A percentile compares a stretch with the other conserved stretches of the same genome.
Evolutionary conservation across 305 asterid species (phyloP).

Genomic region (Fraxinus sp.): DNA sequence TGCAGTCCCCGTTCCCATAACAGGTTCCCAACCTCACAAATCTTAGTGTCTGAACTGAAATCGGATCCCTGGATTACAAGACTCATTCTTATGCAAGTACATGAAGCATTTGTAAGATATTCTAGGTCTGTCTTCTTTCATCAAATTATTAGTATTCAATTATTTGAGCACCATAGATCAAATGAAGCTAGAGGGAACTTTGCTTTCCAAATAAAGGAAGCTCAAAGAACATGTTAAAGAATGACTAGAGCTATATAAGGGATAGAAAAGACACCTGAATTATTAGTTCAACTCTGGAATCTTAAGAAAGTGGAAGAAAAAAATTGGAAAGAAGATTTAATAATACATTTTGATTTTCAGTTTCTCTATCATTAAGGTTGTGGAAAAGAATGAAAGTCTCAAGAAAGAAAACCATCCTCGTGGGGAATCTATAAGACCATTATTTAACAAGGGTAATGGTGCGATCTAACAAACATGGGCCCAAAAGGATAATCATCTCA

Average conservation of each 20-base stretch:
- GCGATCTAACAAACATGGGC: background rate
- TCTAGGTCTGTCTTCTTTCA: background rate
- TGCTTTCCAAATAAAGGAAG: background rate
- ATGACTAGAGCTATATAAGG: background rate
- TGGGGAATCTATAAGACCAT: background rate
- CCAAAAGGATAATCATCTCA: background rate
- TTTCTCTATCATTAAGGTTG: background rate
- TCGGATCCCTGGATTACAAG: background rate
- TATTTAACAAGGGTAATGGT: background rate
- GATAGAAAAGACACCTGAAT: background rate
- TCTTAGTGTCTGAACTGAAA: background rate
- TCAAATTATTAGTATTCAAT: background rate
- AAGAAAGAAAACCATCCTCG: background rate
- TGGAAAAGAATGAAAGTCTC: background rate
- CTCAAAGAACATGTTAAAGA: background rate
- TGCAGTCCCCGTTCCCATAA: background rate
- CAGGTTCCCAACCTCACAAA: background rate
- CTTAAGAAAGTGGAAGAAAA: background rate
- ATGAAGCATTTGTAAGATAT: background rate
- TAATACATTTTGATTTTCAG: background rate
- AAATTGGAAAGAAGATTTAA: background rate
- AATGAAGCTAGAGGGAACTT: background rate
- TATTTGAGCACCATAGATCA: background rate
- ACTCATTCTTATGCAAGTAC: background rate
- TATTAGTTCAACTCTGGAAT: background rate